Conservation (phyloP, 345 rosid genomes). For the Hypericum perforatum region DNA sequence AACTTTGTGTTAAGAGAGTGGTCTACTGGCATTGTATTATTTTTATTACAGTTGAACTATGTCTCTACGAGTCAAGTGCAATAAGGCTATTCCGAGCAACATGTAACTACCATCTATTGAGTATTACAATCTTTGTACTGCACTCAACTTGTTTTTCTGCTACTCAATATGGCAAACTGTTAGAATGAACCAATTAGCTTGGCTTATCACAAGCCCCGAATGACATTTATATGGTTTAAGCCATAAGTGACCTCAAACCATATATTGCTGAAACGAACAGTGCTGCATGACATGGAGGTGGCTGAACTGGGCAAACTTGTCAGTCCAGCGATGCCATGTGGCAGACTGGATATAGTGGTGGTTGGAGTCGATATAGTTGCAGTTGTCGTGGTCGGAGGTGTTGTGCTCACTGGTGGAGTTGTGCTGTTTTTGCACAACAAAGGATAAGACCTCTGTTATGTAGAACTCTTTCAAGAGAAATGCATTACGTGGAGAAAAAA, state of each 20-base stretch:
- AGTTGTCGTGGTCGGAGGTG: conserved; percentile 29
- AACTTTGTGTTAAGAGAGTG: no score
- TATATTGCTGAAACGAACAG: conserved; percentile 33
- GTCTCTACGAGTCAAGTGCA: no score
- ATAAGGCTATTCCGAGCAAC: no score
- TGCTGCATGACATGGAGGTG: conserved; percentile 29
- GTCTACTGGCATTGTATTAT: no score
- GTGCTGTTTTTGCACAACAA: conserved; percentile 34
- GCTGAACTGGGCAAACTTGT: conserved; percentile 77
- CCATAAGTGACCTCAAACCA: conserved; percentile 27
- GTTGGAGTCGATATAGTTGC: conserved; percentile 35
- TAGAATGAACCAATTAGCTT: not conserved
- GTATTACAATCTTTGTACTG: no score
- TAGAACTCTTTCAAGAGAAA: conserved; percentile 4
- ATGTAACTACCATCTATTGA: no score
- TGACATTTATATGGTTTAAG: conserved; percentile 30
- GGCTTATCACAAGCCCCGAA: not conserved
- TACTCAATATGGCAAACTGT: not conserved
- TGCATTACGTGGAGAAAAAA: not conserved
- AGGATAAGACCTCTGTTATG: not conserved
- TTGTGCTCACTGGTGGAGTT: conserved; percentile 35
- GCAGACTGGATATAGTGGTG: not conserved
- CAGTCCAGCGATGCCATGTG: conserved; percentile 65
- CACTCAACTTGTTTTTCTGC: no score
- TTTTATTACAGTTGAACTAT: no score